Base-by-base conservation (phyloP, 352 stramenopile species). In the Phytophthora chlamydospora region DNA sequence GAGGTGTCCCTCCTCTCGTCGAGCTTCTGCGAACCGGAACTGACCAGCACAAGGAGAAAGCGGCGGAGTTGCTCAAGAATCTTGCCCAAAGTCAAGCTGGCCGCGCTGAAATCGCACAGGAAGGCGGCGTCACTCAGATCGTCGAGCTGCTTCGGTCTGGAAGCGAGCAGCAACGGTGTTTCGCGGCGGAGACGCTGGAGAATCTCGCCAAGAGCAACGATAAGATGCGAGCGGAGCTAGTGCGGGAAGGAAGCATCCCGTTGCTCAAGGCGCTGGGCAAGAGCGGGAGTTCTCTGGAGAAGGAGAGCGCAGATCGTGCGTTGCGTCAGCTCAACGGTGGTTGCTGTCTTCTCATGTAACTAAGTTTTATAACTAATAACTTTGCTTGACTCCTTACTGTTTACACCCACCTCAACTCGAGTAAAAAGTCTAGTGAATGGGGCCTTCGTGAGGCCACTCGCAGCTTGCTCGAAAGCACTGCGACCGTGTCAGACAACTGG, bases 401-500 rank as follows among this genome's bases (percentile, higher is more conserved):
- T n/a, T n/a, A n/a, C n/a, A n/a, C n/a, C n/a, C n/a, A n/a, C n/a
- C n/a, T n/a, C n/a, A n/a, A n/a, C n/a, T n/a, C n/a, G n/a, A n/a
- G n/a, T 24, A 24, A 24, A 24, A 24, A 24, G 24, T 29, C 4
- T 29, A 29, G 24, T 29, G 24, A 29, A 29, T 29, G 24, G 24
- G 4, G 2, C 21, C 21, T 1, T 24, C 21, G 2, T 16, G 36
- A 42, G 14, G 13, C 10, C 6, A 24, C 6, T n/a, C 3, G 14
- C 4, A 12, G 21, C 6, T 14, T 24, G n/a, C 36, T 12, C 1
- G 4, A 16, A 21, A 11, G 14, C 38, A 27, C 17, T 31, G 45
- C 0, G 24, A 3, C 4, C 24, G 3, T 31, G 4, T 35, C 33
- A 88, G 14, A 85, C 59, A 2, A 61, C 74, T n/a, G 70, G 55